phyloP scores from a whole-genome alignment of 2,329 filamentous ascomycete genomes.

The Aspergillus sojae region DNA sequence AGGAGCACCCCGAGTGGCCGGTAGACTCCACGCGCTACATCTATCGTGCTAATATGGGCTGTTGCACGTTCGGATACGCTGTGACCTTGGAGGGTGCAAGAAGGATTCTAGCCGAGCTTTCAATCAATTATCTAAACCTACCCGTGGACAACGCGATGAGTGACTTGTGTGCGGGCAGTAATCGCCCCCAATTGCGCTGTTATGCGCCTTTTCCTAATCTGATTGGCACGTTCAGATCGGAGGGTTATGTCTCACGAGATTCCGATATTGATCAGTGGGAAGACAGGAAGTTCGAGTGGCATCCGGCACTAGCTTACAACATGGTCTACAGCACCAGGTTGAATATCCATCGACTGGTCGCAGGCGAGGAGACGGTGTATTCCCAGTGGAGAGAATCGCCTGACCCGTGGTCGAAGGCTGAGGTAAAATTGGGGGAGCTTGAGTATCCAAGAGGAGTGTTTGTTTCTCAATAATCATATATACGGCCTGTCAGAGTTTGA shows the following conservation, averaged over 20 bases:
- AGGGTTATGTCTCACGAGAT: slow-evolving; percentile 35
- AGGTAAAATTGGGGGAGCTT: slow-evolving; percentile 20
- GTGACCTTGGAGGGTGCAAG: slow-evolving; percentile 41
- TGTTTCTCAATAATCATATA: slow-evolving; percentile 6
- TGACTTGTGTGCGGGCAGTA: slow-evolving; percentile 49
- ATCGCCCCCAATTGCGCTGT: slow-evolving; percentile 33
- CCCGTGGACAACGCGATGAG: slow-evolving; percentile 50
- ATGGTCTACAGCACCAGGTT: slow-evolving; percentile 29
- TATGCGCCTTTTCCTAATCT: slow-evolving; percentile 50
- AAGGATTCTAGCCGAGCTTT: slow-evolving; percentile 38
- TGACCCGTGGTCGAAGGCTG: slow-evolving; percentile 23
- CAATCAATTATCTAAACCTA: slow-evolving; percentile 27
- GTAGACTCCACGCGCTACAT: slow-evolving; percentile 42
- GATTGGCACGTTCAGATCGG: slow-evolving; percentile 51
- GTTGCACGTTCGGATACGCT: slow-evolving; percentile 44
- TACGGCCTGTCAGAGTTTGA: neutral
- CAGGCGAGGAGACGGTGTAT: slow-evolving; percentile 19
- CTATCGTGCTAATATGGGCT: slow-evolving; percentile 34
- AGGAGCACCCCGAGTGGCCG: slow-evolving; percentile 17
- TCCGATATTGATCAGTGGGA: slow-evolving; percentile 31
- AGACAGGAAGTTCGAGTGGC: slow-evolving; percentile 12
- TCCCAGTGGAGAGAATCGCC: slow-evolving; percentile 24
- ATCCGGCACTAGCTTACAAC: slow-evolving; percentile 21
- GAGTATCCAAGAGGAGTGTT: slow-evolving; percentile 26
- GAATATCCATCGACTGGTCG: slow-evolving; percentile 28